These are phyloP conservation scores for Phytophthora rubi DNA, from an alignment of 352 stramenopile genomes.

Conservation along the genomic window DNA sequence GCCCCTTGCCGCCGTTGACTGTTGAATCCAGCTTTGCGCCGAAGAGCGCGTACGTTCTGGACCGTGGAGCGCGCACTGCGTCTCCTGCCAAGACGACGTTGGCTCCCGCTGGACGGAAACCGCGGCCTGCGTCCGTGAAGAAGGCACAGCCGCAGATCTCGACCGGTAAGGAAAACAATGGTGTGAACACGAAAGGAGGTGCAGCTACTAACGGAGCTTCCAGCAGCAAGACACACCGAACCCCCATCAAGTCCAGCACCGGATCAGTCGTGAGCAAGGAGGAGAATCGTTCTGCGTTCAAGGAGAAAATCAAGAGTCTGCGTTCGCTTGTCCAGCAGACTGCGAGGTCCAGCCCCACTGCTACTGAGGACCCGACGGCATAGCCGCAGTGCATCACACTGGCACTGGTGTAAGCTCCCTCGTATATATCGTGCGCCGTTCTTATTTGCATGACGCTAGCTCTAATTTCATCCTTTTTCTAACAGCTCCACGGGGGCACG, in stretches of 20 bases:
- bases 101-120: constrained; percentile 17
- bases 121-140: constrained; percentile 31
- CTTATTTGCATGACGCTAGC: constrained; percentile 31
- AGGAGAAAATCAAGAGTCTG: constrained; percentile 49
- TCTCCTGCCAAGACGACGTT: constrained; percentile 18
- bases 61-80: constrained; percentile 17
- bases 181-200: constrained; percentile 16
- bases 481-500: constrained; percentile 10
- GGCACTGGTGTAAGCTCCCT: constrained; percentile 6
- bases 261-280: constrained; percentile 33
- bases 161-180: constrained; percentile 45
- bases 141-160: constrained; percentile 16
- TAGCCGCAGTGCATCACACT: constrained; percentile 9
- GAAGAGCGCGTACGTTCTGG: constrained; percentile 37
- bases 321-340: constrained; percentile 13
- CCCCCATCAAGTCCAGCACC: constrained; percentile 37
- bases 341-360: constrained; percentile 3
- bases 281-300: constrained; percentile 45
- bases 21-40: constrained; percentile 74
- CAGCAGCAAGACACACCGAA: constrained; percentile 34
- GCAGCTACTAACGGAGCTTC: constrained; percentile 26
- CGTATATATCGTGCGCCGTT: constrained; percentile 34
- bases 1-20: constrained; percentile 59
- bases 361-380: constrained; percentile 12
- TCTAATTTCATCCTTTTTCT: constrained; percentile 19